Conservation (phyloP, 2,329 filamentous ascomycete genomes). For the Aspergillus arachidicola region DNA sequence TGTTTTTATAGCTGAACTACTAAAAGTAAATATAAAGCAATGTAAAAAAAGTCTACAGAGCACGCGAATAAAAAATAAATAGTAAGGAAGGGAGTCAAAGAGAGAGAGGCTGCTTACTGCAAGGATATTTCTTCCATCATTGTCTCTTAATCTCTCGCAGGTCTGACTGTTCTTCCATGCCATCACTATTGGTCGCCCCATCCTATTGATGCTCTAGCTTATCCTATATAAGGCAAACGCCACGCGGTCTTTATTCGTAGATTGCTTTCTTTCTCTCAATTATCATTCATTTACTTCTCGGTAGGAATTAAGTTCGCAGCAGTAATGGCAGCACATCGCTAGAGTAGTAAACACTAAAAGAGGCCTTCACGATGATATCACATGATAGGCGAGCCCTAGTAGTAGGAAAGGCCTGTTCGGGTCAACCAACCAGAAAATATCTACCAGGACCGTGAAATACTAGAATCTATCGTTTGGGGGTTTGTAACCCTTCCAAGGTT, state of each 20-base stretch:
- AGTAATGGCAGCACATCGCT: not conserved
- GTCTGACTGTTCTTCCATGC: not conserved
- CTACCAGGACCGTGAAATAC: no score
- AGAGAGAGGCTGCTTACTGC: not conserved
- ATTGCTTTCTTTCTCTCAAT: not conserved
- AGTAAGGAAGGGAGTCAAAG: not conserved
- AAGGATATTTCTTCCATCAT: no score
- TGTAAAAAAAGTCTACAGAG: not conserved
- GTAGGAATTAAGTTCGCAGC: no score
- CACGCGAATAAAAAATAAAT: not conserved
- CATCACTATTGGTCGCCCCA: not conserved
- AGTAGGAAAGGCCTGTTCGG: not conserved
- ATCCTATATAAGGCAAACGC: not conserved
- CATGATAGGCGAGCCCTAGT: not conserved
- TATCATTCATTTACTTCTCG: no score
- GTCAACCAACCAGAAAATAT: not conserved
- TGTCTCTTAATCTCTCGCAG: not conserved
- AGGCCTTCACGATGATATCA: not conserved
- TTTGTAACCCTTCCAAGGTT: not conserved
- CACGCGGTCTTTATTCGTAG: not conserved
- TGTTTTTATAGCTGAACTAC: accelerated
- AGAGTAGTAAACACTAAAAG: not conserved
- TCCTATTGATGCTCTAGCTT: not conserved
- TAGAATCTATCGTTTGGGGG: not conserved
- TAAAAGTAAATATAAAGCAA: not conserved